phyloP scores from a whole-genome alignment of 352 stramenopile species.

The Globisporangium camurandrum region DNA sequence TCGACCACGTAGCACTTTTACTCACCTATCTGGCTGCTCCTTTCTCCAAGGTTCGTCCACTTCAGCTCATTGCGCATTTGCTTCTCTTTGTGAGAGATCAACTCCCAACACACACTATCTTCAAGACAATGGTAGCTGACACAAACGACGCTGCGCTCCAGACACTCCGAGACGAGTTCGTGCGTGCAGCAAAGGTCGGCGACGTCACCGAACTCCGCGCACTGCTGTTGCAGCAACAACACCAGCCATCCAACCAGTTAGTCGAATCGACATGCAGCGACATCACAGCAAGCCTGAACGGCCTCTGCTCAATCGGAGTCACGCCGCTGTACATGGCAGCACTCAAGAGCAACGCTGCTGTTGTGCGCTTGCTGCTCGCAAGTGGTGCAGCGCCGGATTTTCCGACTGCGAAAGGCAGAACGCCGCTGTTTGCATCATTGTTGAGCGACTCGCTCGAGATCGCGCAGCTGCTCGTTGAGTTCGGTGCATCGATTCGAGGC shows the following conservation, averaged over 20 bases:
- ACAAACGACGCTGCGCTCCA: not conserved
- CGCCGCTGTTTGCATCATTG: conserved; percentile 5
- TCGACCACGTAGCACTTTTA: not conserved
- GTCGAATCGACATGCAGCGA: not conserved
- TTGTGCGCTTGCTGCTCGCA: not conserved
- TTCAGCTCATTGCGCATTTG: not conserved
- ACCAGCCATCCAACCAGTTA: not conserved
- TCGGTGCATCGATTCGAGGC: not conserved
- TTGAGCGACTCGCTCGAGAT: conserved; percentile 6
- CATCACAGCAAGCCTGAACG: not conserved
- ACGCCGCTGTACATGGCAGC: conserved; percentile 9
- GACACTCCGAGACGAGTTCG: conserved; percentile 5
- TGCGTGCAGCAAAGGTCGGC: conserved; percentile 4
- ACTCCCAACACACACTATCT: not conserved
- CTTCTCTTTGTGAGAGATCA: not conserved
- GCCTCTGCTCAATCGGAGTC: conserved; percentile 6
- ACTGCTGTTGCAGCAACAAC: not conserved
- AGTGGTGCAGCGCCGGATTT: not conserved
- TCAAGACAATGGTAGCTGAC: conserved; percentile 5
- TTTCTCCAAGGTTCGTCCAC: not conserved
- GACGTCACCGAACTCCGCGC: not conserved
- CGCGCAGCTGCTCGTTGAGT: conserved; percentile 1
- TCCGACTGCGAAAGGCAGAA: not conserved
- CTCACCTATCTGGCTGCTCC: not conserved
- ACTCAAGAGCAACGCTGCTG: conserved; percentile 1